Evolutionary conservation across 305 asterid species (phyloP), one percentile per base, ranked within the genome.

Genomic region (Andrographis paniculata): DNA sequence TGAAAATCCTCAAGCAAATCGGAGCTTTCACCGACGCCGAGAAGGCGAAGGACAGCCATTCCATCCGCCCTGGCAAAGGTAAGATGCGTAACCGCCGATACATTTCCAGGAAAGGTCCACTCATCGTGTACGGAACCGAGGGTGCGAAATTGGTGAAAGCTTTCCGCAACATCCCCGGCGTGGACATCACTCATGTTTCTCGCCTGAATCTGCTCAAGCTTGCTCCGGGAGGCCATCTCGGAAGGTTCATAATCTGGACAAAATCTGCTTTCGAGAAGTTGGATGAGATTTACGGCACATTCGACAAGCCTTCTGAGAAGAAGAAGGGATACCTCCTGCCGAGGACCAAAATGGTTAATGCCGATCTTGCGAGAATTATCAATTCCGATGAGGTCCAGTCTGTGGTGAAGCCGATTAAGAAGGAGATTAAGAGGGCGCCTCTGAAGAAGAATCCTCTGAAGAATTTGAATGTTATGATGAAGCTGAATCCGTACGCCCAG

Each of bases 311-410:
- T 0, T 83, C 94, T 0, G 72, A 73, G 81, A 66, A 64, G 75
- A 87, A 87, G 87, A 81, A 51, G 39, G 95, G 94, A 0, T 84
- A 81, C 30, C 70, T 81, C 3, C 66, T 87, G 57, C 95, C 95
- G 0, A 70, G 94, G 64, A 60, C 81, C 0, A 88, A 88, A 75
- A 88, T 88, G 97, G 78, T 72, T 21, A 88, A 88, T 61, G 97
- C 93, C 11, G 97, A 88, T 49, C 66, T 88, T 42, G 95, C 97
- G 0, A 81, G 95, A 39, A 80, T 84, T 35, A 84, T 87, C 46
- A 84, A 87, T 51, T 87, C 97, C 0, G 97, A 87, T 40, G 97
- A 84, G 79, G 76, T 88, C 14, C 95, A 84, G 60, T 79, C 94
- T 8, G 97, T 84, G 9, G 97, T 88, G 57, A 81, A 51, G 56